These are phyloP conservation scores for Ophiostoma sp. DNA, from an alignment of 2,329 filamentous ascomycete genomes.

Conservation along the genomic window DNA sequence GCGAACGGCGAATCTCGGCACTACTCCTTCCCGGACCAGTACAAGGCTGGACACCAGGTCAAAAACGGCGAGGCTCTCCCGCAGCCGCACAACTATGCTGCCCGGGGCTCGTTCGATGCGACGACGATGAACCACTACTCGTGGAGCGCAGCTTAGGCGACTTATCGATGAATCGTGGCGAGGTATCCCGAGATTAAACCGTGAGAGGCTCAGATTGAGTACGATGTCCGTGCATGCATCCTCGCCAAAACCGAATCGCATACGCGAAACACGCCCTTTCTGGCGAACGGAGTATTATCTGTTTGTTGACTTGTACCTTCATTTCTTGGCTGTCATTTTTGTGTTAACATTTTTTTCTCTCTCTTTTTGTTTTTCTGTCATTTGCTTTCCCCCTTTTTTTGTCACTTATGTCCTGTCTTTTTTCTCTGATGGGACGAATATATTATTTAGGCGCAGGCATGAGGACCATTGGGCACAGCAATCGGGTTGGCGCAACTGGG, in stretches of 20 bases:
- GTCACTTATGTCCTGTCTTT: conserved; percentile 10
- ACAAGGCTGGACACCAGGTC: conserved; percentile 44
- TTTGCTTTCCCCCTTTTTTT: neutral
- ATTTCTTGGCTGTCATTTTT: conserved; percentile 19
- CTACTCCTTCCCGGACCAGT: conserved; percentile 53
- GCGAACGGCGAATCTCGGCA: conserved; percentile 46
- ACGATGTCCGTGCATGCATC: no score
- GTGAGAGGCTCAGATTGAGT: neutral
- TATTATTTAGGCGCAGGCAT: conserved; percentile 26
- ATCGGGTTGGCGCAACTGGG: conserved; percentile 33
- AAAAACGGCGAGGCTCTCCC: conserved; percentile 40
- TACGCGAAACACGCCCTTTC: neutral
- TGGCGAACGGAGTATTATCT: neutral
- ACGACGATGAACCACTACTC: conserved; percentile 55
- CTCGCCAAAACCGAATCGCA: neutral
- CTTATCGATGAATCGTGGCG: neutral
- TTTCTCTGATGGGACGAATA: neutral
- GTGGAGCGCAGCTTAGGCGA: conserved; percentile 50
- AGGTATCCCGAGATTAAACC: neutral
- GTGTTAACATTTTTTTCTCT: conserved; percentile 2
- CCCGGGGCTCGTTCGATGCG: conserved; percentile 49
- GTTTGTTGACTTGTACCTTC: neutral
- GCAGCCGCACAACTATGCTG: conserved; percentile 44
- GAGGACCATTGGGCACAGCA: conserved; percentile 31
- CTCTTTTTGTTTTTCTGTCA: neutral